Percentiles rank a stretch among this genome's conserved stretches.
Conservation (phyloP, 2,329 filamentous ascomycete genomes). For the Simplicillium sp. region DNA sequence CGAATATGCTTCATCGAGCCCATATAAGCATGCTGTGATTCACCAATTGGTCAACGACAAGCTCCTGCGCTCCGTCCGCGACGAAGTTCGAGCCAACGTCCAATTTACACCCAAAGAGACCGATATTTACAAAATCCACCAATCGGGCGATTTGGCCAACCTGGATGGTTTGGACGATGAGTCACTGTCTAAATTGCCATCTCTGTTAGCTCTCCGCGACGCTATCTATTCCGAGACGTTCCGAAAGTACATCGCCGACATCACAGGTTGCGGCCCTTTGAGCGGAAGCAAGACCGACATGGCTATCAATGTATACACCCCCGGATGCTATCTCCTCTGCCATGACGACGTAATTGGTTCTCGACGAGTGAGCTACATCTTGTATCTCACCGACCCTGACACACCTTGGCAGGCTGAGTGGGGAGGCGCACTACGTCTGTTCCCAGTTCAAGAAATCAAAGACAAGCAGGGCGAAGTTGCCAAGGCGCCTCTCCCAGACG, state of each 20-base stretch:
- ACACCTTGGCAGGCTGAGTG: slow-evolving; percentile 82
- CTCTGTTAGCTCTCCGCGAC: slow-evolving; percentile 84
- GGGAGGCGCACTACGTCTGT: slow-evolving; percentile 86
- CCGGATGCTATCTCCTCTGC: slow-evolving; percentile 88
- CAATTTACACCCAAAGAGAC: slow-evolving; percentile 98
- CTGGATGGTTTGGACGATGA: slow-evolving; percentile 86
- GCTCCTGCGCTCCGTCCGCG: slow-evolving; percentile 76
- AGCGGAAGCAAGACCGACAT: slow-evolving; percentile 96
- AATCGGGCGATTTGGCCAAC: slow-evolving; percentile 95
- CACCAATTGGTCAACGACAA: slow-evolving; percentile 66
- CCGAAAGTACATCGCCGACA: slow-evolving; percentile 75
- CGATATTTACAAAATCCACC: slow-evolving; percentile 99
- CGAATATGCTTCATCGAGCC: slow-evolving; percentile 53
- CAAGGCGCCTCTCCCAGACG: slow-evolving; percentile 71
- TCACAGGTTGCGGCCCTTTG: slow-evolving; percentile 78
- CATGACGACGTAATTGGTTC: slow-evolving; percentile 99
- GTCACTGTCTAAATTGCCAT: slow-evolving; percentile 77
- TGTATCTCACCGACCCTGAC: slow-evolving; percentile 92
- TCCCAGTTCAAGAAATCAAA: slow-evolving; percentile 57
- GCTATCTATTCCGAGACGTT: slow-evolving; percentile 87
- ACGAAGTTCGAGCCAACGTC: slow-evolving; percentile 83
- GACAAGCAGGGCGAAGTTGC: slow-evolving; percentile 61
- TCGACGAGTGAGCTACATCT: slow-evolving; percentile 88
- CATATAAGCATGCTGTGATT: slow-evolving; percentile 92
- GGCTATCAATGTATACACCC: slow-evolving; percentile 98